These are phyloP conservation scores for Megacollybia platyphylla DNA, from an alignment of 1,284 basidiomycete species.

Conservation along the genomic window DNA sequence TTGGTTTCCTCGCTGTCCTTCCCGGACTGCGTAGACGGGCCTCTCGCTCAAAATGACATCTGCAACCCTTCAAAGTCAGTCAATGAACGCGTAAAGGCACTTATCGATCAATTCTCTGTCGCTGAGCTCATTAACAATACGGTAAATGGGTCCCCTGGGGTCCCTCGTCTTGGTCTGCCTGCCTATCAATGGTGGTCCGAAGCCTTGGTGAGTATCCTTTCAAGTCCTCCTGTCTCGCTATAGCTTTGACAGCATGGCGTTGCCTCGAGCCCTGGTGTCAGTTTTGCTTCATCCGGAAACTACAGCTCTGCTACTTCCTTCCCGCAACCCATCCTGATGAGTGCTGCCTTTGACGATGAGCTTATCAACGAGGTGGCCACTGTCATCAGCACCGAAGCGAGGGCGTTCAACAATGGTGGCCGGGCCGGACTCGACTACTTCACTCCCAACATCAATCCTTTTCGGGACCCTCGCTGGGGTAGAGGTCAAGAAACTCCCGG, in stretches of 20 bases:
- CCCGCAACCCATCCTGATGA: conserved; percentile 78
- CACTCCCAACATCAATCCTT: conserved; percentile 49
- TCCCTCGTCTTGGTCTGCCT: conserved; percentile 35
- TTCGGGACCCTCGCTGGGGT: conserved; percentile 50
- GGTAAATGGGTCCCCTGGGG: conserved; percentile 33
- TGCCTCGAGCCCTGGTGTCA: conserved; percentile 30
- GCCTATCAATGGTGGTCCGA: conserved; percentile 45
- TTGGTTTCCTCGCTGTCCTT: conserved; percentile 14
- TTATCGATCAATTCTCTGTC: conserved; percentile 32
- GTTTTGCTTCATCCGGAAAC: conserved; percentile 30
- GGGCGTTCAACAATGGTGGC: conserved; percentile 41
- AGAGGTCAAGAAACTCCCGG: conserved; percentile 49
- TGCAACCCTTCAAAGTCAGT: conserved; percentile 32
- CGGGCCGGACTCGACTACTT: conserved; percentile 36
- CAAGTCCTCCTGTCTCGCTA: neutral
- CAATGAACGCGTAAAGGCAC: conserved; percentile 28
- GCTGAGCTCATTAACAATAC: conserved; percentile 38
- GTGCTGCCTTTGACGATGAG: conserved; percentile 69
- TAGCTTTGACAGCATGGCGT: conserved; percentile 36
- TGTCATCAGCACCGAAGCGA: conserved; percentile 39
- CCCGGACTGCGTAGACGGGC: conserved; percentile 32
- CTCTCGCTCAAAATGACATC: conserved; percentile 29
- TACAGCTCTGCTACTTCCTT: conserved; percentile 47
- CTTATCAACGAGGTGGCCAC: conserved; percentile 33
- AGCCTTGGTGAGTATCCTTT: conserved; percentile 22